Conservation (phyloP, 441 rosid species). For the Aleurites moluccanus region DNA sequence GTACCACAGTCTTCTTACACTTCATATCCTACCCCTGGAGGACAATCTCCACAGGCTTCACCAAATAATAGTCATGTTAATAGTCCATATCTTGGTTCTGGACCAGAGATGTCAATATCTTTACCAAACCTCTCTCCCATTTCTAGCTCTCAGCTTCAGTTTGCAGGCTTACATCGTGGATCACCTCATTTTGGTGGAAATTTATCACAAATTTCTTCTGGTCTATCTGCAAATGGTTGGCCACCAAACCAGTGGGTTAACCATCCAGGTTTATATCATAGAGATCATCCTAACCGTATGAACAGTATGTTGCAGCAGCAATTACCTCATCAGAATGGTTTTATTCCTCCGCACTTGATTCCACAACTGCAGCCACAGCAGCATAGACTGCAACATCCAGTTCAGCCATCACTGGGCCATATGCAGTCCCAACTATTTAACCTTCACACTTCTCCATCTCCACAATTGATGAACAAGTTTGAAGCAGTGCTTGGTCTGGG, state of each 20-base stretch:
- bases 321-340: conserved; percentile 66
- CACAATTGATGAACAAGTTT: conserved; percentile 51
- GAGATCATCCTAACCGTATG: conserved; percentile 57
- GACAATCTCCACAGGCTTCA: conserved; percentile 64
- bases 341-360: conserved; percentile 55
- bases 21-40: conserved; percentile 73
- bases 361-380: conserved; percentile 60
- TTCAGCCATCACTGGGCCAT: conserved; percentile 59
- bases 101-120: conserved; percentile 58
- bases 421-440: conserved; percentile 64
- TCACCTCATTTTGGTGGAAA: conserved; percentile 62
- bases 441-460: conserved; percentile 64
- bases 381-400: conserved; percentile 57
- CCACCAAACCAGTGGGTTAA: conserved; percentile 66
- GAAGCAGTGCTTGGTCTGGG: conserved; percentile 61
- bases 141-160: conserved; percentile 61
- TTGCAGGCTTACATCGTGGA: conserved; percentile 60
- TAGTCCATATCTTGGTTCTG: conserved; percentile 51
- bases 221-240: conserved; percentile 52
- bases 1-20: conserved; percentile 66
- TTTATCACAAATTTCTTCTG: conserved; percentile 55
- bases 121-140: conserved; percentile 61
- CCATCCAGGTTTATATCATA: conserved; percentile 54
- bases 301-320: conserved; percentile 61
- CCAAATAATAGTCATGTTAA: conserved; percentile 58